Conservation (phyloP, 257 asterid species). For the Nicotiana undulata region DNA sequence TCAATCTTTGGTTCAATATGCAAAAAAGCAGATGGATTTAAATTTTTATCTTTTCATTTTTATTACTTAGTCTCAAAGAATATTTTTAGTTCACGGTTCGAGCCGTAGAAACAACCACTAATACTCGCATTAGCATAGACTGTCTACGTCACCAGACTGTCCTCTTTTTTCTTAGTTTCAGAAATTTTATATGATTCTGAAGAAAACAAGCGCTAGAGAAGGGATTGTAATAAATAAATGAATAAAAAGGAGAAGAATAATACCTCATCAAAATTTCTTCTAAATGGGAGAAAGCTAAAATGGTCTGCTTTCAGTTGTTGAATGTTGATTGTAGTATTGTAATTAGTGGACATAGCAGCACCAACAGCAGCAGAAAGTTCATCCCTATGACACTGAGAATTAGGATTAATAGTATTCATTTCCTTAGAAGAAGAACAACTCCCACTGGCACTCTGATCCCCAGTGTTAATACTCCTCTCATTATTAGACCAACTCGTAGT, state of each 20-base stretch:
- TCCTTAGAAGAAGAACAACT: slow-evolving; percentile 55
- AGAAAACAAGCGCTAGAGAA: not conserved
- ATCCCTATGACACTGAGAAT: slow-evolving; percentile 29
- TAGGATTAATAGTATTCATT: slow-evolving; percentile 2
- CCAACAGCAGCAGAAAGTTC: slow-evolving; percentile 38
- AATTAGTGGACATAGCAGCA: slow-evolving; percentile 33
- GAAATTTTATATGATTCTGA: not conserved
- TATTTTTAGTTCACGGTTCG: no score
- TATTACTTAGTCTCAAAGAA: no score
- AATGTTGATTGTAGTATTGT: slow-evolving; percentile 41
- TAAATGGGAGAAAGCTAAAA: slow-evolving; percentile 58
- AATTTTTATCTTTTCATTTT: no score
- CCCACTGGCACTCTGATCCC: slow-evolving; percentile 27
- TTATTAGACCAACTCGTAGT: slow-evolving; percentile 7
- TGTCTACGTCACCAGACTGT: no score
- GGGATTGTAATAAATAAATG: no score
- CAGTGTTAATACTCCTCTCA: slow-evolving; percentile 20
- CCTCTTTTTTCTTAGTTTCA: no score
- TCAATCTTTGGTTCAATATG: no score
- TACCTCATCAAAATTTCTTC: slow-evolving; percentile 83
- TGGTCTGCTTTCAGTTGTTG: slow-evolving; percentile 68
- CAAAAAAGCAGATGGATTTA: no score
- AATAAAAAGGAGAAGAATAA: not conserved
- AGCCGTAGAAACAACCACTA: no score
- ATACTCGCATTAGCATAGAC: no score